Evolutionary conservation across 1,139 yeast genomes (phyloP).

Genomic region (Scheffersomyces illinoinensis): DNA sequence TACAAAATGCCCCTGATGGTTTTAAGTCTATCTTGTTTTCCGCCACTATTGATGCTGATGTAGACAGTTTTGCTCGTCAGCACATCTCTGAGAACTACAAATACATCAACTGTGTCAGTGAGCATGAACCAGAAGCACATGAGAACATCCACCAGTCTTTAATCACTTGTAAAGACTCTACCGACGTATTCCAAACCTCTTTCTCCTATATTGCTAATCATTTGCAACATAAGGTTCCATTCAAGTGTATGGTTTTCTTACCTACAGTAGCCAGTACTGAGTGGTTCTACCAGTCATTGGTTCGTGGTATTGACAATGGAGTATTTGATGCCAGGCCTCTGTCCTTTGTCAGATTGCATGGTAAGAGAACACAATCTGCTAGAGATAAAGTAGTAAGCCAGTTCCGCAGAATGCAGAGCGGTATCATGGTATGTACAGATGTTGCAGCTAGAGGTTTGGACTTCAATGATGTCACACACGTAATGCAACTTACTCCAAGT

Average conservation of each 20-base stretch:
- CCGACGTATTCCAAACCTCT: conserved; percentile 55
- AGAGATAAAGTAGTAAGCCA: conserved; percentile 59
- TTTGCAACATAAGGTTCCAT: conserved; percentile 24
- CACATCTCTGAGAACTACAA: conserved; percentile 66
- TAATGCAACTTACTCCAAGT: conserved; percentile 93
- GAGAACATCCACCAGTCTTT: conserved; percentile 74
- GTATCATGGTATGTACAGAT: conserved; percentile 90
- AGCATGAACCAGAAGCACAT: conserved; percentile 76
- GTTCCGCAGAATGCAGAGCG: conserved; percentile 57
- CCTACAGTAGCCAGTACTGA: conserved; percentile 77
- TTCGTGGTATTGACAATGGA: conserved; percentile 8
- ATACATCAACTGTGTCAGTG: conserved; percentile 74
- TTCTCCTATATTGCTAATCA: conserved; percentile 46
- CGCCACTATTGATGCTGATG: conserved; percentile 79
- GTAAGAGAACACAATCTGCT: conserved; percentile 65
- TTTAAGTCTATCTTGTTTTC: conserved; percentile 77
- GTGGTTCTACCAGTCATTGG: conserved; percentile 44
- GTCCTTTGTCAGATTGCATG: conserved; percentile 53
- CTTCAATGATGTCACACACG: conserved; percentile 97
- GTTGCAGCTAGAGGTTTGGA: conserved; percentile 99
- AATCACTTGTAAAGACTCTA: conserved; percentile 47
- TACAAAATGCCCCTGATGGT: conserved; percentile 30
- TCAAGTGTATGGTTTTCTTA: conserved; percentile 79
- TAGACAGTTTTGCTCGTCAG: conserved; percentile 61
- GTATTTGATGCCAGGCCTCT: conserved; percentile 10